Conservation (phyloP, 345 rosid genomes). For the Boechera stricta region DNA sequence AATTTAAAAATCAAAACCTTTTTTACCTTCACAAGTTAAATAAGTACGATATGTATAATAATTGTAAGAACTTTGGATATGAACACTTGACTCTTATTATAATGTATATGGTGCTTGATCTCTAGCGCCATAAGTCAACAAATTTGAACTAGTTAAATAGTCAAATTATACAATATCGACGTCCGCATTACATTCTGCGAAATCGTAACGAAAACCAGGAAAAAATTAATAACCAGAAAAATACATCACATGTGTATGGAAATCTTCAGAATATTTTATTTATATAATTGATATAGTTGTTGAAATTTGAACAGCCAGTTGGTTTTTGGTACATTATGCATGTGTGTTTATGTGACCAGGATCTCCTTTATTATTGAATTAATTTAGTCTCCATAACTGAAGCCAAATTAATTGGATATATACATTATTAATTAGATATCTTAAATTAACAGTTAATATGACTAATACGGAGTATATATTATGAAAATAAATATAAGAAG, state of each 20-base stretch:
- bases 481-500: neutral
- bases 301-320: slow-evolving; percentile 43
- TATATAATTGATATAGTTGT: slow-evolving; percentile 30
- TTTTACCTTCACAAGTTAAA: slow-evolving; percentile 28
- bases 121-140: slow-evolving; percentile 9
- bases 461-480: too few species aligned
- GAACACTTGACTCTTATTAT: slow-evolving; percentile 33
- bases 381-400: slow-evolving; percentile 10
- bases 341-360: slow-evolving; percentile 39
- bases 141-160: neutral
- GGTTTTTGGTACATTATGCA: slow-evolving; percentile 40
- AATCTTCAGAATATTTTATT: slow-evolving; percentile 32
- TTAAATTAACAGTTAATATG: neutral
- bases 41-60: slow-evolving; percentile 16
- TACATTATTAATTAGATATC: slow-evolving; percentile 9
- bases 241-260: slow-evolving; percentile 29
- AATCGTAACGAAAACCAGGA: slow-evolving; percentile 26
- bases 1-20: slow-evolving; percentile 11
- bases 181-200: slow-evolving; percentile 26
- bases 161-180: slow-evolving; percentile 23
- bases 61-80: slow-evolving; percentile 21
- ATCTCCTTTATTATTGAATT: slow-evolving; percentile 24
- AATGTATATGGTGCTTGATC: slow-evolving; percentile 8
- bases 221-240: neutral
- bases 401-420: slow-evolving; percentile 11